Conservation (phyloP, 164 flowering plant genomes). For the Tinospora cordifolia region DNA sequence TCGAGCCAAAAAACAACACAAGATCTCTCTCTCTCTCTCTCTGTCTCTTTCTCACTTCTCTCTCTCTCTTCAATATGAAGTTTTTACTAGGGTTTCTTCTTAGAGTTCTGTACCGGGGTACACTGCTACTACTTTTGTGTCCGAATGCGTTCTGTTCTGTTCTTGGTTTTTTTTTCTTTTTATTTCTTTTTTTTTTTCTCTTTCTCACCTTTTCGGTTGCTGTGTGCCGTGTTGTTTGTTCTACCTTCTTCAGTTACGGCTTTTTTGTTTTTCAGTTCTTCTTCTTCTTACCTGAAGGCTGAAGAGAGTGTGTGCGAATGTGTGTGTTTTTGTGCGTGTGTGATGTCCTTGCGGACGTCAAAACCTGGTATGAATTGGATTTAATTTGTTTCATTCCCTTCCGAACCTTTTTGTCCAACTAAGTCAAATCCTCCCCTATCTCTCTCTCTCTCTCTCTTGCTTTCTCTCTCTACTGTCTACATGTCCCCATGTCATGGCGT, state of each 20-base stretch:
- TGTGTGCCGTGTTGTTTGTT: no score
- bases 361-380: slow-evolving; percentile 22
- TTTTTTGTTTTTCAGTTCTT: slow-evolving; percentile 1
- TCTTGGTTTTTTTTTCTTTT: no score
- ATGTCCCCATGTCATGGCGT: background rate
- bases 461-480: background rate
- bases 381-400: slow-evolving; percentile 18
- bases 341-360: slow-evolving; percentile 33
- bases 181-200: no score
- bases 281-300: no score
- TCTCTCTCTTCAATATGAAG: background rate
- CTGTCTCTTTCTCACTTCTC: no score
- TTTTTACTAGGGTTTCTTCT: background rate
- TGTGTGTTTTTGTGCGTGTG: background rate
- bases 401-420: slow-evolving; percentile 18
- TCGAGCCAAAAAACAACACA: slow-evolving; percentile 10
- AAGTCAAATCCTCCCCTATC: slow-evolving; percentile 22
- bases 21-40: slow-evolving; percentile 2
- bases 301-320: slow-evolving; percentile 5
- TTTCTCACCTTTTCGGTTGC: no score
- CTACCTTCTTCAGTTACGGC: background rate
- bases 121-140: background rate
- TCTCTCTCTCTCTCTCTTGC: background rate
- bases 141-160: background rate
- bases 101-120: background rate